These are phyloP conservation scores for Aspergillus jensenii DNA, from an alignment of 2,329 filamentous ascomycete species.

Conservation along the genomic window DNA sequence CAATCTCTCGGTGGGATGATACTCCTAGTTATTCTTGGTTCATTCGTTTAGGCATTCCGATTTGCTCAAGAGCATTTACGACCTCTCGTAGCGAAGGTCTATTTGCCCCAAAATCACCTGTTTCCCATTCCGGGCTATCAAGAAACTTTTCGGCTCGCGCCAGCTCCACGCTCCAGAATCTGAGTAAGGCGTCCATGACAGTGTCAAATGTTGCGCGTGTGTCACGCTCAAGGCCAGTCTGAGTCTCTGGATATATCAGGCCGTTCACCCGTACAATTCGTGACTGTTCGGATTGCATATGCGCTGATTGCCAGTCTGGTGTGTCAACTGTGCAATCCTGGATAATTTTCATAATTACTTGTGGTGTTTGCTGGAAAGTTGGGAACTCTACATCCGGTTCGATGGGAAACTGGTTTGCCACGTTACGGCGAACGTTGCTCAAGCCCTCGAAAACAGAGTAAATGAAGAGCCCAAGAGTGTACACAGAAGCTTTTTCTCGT, in stretches of 20 bases:
- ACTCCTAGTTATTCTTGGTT: background rate
- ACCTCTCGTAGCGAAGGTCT: slow-evolving; percentile 3
- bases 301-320: background rate
- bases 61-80: background rate
- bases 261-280: background rate
- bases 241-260: slow-evolving; percentile 4
- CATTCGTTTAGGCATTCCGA: background rate
- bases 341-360: background rate
- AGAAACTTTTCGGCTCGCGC: slow-evolving; percentile 5
- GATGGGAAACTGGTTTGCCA: slow-evolving; percentile 9
- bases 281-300: background rate
- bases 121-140: background rate
- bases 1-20: background rate
- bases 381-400: slow-evolving; percentile 7
- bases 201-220: background rate
- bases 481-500: slow-evolving; percentile 6
- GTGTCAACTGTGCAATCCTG: background rate
- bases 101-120: slow-evolving; percentile 6
- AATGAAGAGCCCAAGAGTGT: slow-evolving; percentile 3
- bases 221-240: background rate
- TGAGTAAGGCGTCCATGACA: slow-evolving; percentile 1
- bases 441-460: slow-evolving; percentile 7
- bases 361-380: slow-evolving; percentile 1
- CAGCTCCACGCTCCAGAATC: slow-evolving; percentile 4
- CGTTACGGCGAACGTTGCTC: slow-evolving; percentile 5